Conservation (phyloP, 2,329 filamentous ascomycete species). For the Diaporthe nobilis region DNA sequence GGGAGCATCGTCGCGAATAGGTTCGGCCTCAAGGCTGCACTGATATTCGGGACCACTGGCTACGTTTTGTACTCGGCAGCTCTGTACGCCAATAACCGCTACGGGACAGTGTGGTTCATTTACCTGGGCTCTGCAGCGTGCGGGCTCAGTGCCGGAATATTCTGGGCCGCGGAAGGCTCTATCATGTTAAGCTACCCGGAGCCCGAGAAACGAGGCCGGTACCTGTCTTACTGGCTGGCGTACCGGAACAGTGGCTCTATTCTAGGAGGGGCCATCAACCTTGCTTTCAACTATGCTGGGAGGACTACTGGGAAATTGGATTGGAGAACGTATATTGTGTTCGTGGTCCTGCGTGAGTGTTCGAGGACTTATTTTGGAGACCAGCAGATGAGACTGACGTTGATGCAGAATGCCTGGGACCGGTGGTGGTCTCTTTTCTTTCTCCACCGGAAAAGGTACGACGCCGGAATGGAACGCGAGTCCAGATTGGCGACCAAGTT, state of each 20-base stretch:
- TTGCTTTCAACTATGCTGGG: conserved; percentile 45
- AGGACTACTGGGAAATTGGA: conserved; percentile 45
- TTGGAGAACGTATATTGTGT: conserved; percentile 48
- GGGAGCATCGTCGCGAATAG: conserved; percentile 53
- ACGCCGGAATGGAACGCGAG: conserved; percentile 32
- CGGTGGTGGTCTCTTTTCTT: conserved; percentile 10
- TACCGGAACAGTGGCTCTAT: conserved; percentile 44
- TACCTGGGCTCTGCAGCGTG: conserved; percentile 48
- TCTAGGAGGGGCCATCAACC: conserved; percentile 34
- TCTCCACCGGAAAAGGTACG: conserved; percentile 6
- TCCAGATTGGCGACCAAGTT: conserved; percentile 35
- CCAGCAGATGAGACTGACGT: background rate
- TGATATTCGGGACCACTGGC: conserved; percentile 52
- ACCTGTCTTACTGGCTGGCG: conserved; percentile 44
- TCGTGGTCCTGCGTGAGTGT: conserved; percentile 47
- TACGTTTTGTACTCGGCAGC: conserved; percentile 55
- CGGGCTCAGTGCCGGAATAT: conserved; percentile 45
- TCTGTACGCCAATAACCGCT: conserved; percentile 54
- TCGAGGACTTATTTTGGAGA: background rate
- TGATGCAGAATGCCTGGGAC: conserved; percentile 9
- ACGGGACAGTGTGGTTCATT: conserved; percentile 45
- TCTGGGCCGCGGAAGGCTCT: conserved; percentile 48
- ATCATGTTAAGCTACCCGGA: conserved; percentile 47
- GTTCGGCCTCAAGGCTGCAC: conserved; percentile 50
- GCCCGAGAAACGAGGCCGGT: conserved; percentile 40